Evolutionary conservation across 2,329 filamentous ascomycete species (phyloP).

Genomic region (Neoscytalidium dimidiatum): DNA sequence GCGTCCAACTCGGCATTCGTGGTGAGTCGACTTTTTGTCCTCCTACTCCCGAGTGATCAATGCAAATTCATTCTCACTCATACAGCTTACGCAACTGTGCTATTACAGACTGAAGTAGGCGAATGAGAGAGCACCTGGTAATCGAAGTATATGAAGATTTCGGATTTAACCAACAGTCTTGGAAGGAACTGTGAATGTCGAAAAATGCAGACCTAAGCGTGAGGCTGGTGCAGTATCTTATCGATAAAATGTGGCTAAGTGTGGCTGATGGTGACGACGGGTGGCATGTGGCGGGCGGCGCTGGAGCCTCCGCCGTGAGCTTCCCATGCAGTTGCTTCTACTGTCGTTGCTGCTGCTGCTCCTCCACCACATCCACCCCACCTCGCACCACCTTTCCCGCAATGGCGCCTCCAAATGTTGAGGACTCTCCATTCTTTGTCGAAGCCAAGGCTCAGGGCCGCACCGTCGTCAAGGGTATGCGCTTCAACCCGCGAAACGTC

Average conservation of each 20-base stretch:
- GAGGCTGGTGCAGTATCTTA: not conserved
- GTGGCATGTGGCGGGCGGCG: not conserved
- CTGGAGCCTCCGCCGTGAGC: slow-evolving; percentile 3
- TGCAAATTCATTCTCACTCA: too few species aligned
- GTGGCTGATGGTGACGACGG: not conserved
- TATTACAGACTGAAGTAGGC: too few species aligned
- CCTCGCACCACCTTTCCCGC: not conserved
- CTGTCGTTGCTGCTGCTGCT: slow-evolving; percentile 3
- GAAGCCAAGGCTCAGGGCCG: slow-evolving; percentile 30
- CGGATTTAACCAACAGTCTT: too few species aligned
- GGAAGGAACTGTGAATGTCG: too few species aligned
- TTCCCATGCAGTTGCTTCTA: not conserved
- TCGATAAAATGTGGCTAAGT: not conserved
- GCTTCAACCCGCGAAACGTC: not conserved
- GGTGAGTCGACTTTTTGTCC: not conserved
- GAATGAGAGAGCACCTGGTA: too few species aligned
- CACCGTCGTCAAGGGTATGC: slow-evolving; percentile 36
- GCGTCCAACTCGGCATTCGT: not conserved
- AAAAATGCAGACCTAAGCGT: not conserved
- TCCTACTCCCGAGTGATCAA: not conserved
- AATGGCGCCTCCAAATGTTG: slow-evolving; percentile 35
- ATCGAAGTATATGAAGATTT: too few species aligned
- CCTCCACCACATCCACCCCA: not conserved
- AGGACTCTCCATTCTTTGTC: slow-evolving; percentile 39
- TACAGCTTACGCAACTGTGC: too few species aligned